Evolutionary conservation across 2,329 filamentous ascomycete genomes (phyloP), one percentile per base, ranked within the genome.

Genomic region (Escovopsis sp.): DNA sequence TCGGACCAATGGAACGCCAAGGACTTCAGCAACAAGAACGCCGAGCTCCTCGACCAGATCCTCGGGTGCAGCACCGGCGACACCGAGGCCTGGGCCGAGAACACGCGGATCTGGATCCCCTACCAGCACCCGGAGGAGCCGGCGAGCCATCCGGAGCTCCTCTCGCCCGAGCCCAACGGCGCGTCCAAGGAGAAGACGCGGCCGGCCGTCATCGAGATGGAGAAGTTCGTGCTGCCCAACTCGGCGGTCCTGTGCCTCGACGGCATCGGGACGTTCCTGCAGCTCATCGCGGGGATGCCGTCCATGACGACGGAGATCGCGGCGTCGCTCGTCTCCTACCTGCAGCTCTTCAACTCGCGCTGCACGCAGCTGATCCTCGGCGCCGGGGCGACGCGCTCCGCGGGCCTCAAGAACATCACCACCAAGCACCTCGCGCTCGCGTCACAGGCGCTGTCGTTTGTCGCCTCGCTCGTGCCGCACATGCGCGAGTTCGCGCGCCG

Each of bases 331-430:
- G 69, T 95, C 36, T 81, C 91, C 19, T 94, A 93, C 55, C 71
- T 96, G 12, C 85, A 91, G 50, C 72, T 94, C 4, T 98, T 96
- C 70, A 95, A 98, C 60, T 95, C 87, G 3, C 82, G 91, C 18
- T 88, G 88, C 45, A 93, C 84, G n/a, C 91, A 98, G 58, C 74
- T 98, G 45, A 95, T 98, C 49, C 77, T 98, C 6, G 91, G 91
- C 1, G 91, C 91, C 2, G 91, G 91, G 4, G 91, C 91, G 4
- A 95, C 85, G 5, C 73, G 78, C 33, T 87, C 83, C 23, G 91
- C 88, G 1, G 89, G 89, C 0, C 68, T 98, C 18, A 94, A 87
- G 59, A 95, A 95, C 55, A 98, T 98, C 58, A 94, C 85, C 0
- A 94, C 91, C 0, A 91, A 91, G 53, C 89, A 98, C 62, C 73